phyloP scores from a whole-genome alignment of 352 stramenopile genomes.

The Hyaloperonospora arabidopsidis region DNA sequence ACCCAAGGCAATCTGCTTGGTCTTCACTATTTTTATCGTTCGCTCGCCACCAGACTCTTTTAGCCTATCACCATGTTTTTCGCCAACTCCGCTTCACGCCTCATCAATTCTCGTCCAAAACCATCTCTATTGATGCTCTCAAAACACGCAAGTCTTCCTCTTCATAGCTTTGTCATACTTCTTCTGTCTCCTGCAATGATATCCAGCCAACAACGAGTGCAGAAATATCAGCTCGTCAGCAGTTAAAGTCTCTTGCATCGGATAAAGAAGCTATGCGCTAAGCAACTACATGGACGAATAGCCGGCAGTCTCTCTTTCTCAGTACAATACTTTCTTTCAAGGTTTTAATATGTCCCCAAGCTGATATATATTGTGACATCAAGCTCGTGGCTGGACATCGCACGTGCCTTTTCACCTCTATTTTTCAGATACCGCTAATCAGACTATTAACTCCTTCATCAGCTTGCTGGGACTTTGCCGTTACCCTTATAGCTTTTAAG shows the following conservation, averaged over 20 bases:
- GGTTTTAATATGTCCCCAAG: constrained; percentile 63
- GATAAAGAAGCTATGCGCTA: constrained; percentile 47
- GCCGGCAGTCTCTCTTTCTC: constrained; percentile 44
- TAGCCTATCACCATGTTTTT: constrained; percentile 50
- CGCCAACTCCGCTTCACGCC: constrained; percentile 64
- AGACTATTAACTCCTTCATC: constrained; percentile 81
- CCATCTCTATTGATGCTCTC: constrained; percentile 82
- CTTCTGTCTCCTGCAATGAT: constrained; percentile 75
- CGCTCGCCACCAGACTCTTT: constrained; percentile 46
- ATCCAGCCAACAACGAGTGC: constrained; percentile 59
- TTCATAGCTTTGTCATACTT: constrained; percentile 67
- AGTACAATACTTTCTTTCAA: constrained; percentile 46
- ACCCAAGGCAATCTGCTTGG: constrained; percentile 85
- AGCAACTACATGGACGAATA: constrained; percentile 44
- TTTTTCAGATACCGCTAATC: constrained; percentile 77
- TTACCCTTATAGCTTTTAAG: constrained; percentile 72
- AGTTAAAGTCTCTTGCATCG: constrained; percentile 70
- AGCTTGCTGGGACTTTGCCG: constrained; percentile 83
- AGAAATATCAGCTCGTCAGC: constrained; percentile 40
- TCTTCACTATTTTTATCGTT: constrained; percentile 74
- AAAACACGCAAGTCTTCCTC: constrained; percentile 85
- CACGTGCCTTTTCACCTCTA: constrained; percentile 70
- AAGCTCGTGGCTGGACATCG: constrained; percentile 58
- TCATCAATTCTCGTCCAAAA: constrained; percentile 91
- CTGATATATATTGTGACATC: constrained; percentile 76